Evolutionary conservation across 2,329 filamentous ascomycete species (phyloP).

Genomic region (Cordyceps farinosa): DNA sequence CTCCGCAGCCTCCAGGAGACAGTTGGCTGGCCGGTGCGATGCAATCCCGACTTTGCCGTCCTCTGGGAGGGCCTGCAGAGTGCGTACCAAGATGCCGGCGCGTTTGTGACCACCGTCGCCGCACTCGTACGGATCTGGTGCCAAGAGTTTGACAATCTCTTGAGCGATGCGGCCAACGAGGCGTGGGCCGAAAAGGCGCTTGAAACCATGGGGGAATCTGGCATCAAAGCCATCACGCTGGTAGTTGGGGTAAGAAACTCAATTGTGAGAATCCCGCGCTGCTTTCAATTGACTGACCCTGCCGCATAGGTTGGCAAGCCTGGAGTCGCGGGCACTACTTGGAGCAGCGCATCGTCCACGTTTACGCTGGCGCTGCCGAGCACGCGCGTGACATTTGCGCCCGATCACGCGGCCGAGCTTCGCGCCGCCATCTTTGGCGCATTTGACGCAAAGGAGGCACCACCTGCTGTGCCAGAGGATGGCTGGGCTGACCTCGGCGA

Average conservation of each 20-base stretch:
- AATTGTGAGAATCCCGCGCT: no score
- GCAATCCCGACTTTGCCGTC: constrained; percentile 43
- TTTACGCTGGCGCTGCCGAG: constrained; percentile 9
- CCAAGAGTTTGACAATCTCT: constrained; percentile 36
- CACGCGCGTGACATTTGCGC: constrained; percentile 7
- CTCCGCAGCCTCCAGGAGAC: constrained; percentile 30
- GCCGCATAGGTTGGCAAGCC: constrained; percentile 7
- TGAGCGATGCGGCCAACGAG: constrained; percentile 39
- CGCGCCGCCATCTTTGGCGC: constrained; percentile 29
- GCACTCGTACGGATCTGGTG: constrained; percentile 38
- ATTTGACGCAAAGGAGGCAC: constrained; percentile 28
- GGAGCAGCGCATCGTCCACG: background rate
- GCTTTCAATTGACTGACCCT: background rate
- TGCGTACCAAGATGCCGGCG: constrained; percentile 39
- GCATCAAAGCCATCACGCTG: constrained; percentile 29
- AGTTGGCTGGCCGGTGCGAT: constrained; percentile 38
- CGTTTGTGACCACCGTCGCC: constrained; percentile 36
- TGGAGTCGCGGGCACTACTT: background rate
- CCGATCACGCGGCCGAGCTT: constrained; percentile 4
- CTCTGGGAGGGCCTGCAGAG: constrained; percentile 36
- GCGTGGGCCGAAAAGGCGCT: constrained; percentile 42
- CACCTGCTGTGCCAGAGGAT: constrained; percentile 25
- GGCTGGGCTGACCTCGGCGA: constrained; percentile 44
- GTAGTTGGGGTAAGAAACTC: constrained; percentile 34
- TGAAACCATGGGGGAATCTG: constrained; percentile 28